Evolutionary conservation across 257 asterid species (phyloP), one percentile per base, ranked within the genome.

Genomic region (Solanum lignicaule): DNA sequence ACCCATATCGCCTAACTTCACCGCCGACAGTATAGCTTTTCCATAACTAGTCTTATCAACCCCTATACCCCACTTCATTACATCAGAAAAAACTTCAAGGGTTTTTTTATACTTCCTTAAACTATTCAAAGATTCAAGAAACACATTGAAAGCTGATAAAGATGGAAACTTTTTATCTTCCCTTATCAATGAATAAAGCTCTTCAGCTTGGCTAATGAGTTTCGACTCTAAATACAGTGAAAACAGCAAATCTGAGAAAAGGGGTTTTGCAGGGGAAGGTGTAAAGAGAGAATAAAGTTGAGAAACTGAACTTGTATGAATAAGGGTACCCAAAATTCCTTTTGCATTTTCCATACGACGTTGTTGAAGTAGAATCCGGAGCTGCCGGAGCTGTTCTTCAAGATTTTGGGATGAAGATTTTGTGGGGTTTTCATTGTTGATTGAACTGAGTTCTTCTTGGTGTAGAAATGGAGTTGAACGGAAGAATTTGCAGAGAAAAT

Each of bases 21-120:
- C 95, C 2, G 95, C 93, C 23, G 98, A 94, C 83, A 95, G 95
- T 74, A 96, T 91, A 38, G 95, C 97, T 90, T 94, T 96, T 39
- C 94, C 95, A 85, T 94, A 94, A 86, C 92, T 94, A 84, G 92
- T 93, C 89, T 87, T 89, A 90, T 96, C 96, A 87, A 95, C 90
- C 89, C 92, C 68, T 43, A 92, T 46, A 36, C 95, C 98, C 87
- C 87, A 88, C 48, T 91, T 87, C 58, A 95, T 83, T n/a, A 93
- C 97, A 62, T 90, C 91, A 21, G 69, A 68, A 48, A 96, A 94
- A 27, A 94, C 91, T 85, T 87, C 89, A 9, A 96, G 93, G 29
- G 90, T 78, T 91, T 88, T 85, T 16, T 72, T 81, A 48, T 91
- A 95, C 41, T 83, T 87, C 48, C 88, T 84, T 14, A 89, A 89